phyloP scores from a whole-genome alignment of 2,329 filamentous ascomycete genomes.

The Penicillium aurantiogriseum region DNA sequence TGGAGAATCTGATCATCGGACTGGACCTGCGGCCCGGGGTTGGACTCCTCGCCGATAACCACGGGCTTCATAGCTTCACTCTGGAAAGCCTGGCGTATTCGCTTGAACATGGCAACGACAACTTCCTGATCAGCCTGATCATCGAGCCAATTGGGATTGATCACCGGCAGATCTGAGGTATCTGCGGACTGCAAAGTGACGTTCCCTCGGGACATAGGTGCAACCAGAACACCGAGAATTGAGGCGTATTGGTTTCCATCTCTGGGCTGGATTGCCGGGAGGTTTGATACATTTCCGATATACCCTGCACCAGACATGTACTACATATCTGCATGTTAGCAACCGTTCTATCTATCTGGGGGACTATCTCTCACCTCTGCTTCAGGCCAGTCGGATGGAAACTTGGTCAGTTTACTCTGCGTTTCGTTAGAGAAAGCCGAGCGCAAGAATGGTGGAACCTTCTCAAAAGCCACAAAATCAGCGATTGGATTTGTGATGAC shows the following conservation, averaged over 20 bases:
- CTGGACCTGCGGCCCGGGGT: slow-evolving; percentile 37
- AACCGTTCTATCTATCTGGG: not conserved
- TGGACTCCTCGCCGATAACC: slow-evolving; percentile 37
- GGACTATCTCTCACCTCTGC: slow-evolving; percentile 25
- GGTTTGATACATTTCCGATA: slow-evolving; percentile 26
- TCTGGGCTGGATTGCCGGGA: slow-evolving; percentile 17
- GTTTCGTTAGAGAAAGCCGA: slow-evolving; percentile 19
- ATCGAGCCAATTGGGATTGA: slow-evolving; percentile 50
- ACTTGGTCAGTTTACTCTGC: slow-evolving; percentile 19
- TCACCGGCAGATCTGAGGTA: slow-evolving; percentile 38
- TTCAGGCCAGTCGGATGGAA: slow-evolving; percentile 40
- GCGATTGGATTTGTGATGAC: slow-evolving; percentile 26
- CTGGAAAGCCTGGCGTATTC: slow-evolving; percentile 41
- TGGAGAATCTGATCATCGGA: slow-evolving; percentile 46
- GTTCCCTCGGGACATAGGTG: slow-evolving; percentile 46
- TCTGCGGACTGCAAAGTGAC: slow-evolving; percentile 38
- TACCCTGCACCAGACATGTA: slow-evolving; percentile 29
- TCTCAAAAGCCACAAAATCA: slow-evolving; percentile 35
- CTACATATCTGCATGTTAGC: not conserved
- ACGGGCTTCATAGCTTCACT: slow-evolving; percentile 31
- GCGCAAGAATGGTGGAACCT: slow-evolving; percentile 28
- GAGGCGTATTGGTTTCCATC: slow-evolving; percentile 30
- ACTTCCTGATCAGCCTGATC: slow-evolving; percentile 45
- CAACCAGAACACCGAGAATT: slow-evolving; percentile 23
- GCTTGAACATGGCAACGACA: slow-evolving; percentile 44